phyloP scores from a whole-genome alignment of 352 stramenopile genomes.

The Globisporangium middletonii region DNA sequence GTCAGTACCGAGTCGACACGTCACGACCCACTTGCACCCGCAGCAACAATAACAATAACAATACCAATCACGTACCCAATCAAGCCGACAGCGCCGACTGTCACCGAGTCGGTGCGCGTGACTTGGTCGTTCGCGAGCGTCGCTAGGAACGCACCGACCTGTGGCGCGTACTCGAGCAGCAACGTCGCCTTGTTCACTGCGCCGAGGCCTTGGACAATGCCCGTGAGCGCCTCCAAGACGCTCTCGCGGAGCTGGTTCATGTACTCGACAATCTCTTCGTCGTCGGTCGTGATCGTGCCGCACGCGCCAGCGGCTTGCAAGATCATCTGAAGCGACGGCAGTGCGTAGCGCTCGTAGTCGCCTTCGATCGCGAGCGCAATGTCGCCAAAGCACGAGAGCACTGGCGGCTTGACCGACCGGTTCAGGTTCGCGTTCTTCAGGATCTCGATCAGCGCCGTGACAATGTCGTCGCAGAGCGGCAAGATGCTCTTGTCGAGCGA shows the following conservation, averaged over 20 bases:
- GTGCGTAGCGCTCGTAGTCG: constrained; percentile 88
- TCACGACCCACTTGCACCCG: neutral
- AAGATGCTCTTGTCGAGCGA: constrained; percentile 90
- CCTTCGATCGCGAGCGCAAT: constrained; percentile 94
- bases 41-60: neutral
- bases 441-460: constrained; percentile 91
- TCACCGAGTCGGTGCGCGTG: constrained; percentile 86
- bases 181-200: constrained; percentile 85
- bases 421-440: constrained; percentile 93
- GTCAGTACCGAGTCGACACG: neutral
- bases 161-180: constrained; percentile 76
- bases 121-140: constrained; percentile 74
- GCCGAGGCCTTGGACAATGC: constrained; percentile 93
- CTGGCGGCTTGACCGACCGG: constrained; percentile 93
- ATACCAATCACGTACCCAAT: constrained; percentile 63
- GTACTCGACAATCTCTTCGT: constrained; percentile 98
- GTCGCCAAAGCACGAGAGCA: constrained; percentile 96
- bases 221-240: constrained; percentile 96
- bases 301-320: constrained; percentile 85
- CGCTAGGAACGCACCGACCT: constrained; percentile 88
- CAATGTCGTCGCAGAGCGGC: constrained; percentile 93
- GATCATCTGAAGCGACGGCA: constrained; percentile 79
- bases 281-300: constrained; percentile 82
- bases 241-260: constrained; percentile 95
- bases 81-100: constrained; percentile 87